Evolutionary conservation across 139 green algal species (phyloP), one percentile per base, ranked within the genome.

Genomic region (Zygnema cylindricum): DNA sequence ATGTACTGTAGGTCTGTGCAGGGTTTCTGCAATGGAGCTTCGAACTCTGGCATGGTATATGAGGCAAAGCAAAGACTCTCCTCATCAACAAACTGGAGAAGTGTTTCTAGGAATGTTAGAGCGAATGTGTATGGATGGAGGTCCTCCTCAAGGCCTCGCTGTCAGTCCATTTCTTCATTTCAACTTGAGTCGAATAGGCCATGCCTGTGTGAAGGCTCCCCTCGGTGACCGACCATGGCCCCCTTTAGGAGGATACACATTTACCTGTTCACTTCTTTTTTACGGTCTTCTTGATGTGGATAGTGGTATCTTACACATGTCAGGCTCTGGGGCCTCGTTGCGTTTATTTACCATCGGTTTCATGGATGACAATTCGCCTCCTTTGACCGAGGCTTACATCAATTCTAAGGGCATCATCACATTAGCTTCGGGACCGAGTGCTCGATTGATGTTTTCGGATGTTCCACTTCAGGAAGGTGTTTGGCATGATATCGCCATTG

Each of bases 171-270:
- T 84, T 39, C 30, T 83, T 35, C 42, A 88, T 21, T 33, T 88
- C 54, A 69, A 16, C 57, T 49, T 42, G 2, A 57, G n/a, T 39
- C 33, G 30, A 2, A 22, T 35, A 7, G 86, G 86, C 55, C 78
- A 86, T n/a, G 86, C 41, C 30, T 54, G 82, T 7, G 82, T 54
- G 1, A 73, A 77, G 0, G 78, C 82, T 21, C 41, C 22, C 22
- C 16, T 91, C 32, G 33, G 33, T 40, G 87, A 90, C 1, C 87
- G 82, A 33, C 38, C 87, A 25, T 91, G 87, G 87, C 87, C 87
- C 0, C 87, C 81, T 0, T 3, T 82, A 36, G 75, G 55, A 11
- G 87, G 87, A 54, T 91, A 90, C 87, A 85, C 87, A 39, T 84
- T 91, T 0, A 38, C 55, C 2, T 91, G 69, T 49, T 91, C 81